A percentile compares a stretch with the other conserved stretches of the same genome.
These are phyloP conservation scores for Pichia sorboxylosa DNA, from an alignment of 1,139 yeast species.

Conservation along the genomic window DNA sequence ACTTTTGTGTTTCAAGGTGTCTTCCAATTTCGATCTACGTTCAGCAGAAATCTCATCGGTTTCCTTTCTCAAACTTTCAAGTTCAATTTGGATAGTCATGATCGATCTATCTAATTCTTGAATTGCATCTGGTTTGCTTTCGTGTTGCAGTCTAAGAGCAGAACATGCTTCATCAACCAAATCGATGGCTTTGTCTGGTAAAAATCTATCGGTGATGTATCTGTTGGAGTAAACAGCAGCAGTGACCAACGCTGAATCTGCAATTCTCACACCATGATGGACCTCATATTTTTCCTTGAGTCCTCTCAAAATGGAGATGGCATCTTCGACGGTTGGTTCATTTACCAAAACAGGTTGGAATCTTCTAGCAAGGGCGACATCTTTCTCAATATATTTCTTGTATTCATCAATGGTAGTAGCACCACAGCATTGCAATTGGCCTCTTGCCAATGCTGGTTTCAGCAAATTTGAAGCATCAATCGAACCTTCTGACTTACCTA, in stretches of 20 bases:
- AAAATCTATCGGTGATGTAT: slow-evolving; percentile 79
- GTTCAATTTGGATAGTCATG: slow-evolving; percentile 89
- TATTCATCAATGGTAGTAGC: slow-evolving; percentile 96
- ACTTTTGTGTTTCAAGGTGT: slow-evolving; percentile 49
- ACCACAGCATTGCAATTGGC: slow-evolving; percentile 87
- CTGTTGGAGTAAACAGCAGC: slow-evolving; percentile 87
- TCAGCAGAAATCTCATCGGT: slow-evolving; percentile 77
- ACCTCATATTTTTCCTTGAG: slow-evolving; percentile 90
- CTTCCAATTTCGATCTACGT: slow-evolving; percentile 53
- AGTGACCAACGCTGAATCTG: slow-evolving; percentile 86
- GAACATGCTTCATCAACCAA: slow-evolving; percentile 96
- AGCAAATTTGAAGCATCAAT: slow-evolving; percentile 90
- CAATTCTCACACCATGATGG: slow-evolving; percentile 95
- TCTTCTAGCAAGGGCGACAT: slow-evolving; percentile 94
- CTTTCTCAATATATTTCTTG: slow-evolving; percentile 84
- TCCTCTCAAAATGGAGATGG: slow-evolving; percentile 86
- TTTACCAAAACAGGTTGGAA: slow-evolving; percentile 79
- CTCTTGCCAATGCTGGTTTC: slow-evolving; percentile 91
- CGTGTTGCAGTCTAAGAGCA: slow-evolving; percentile 86
- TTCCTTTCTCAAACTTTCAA: slow-evolving; percentile 87
- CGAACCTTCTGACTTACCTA: slow-evolving; percentile 92
- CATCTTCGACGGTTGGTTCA: slow-evolving; percentile 89
- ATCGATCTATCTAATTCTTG: slow-evolving; percentile 79
- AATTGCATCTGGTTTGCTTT: slow-evolving; percentile 90
- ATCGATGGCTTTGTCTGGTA: slow-evolving; percentile 95